These are phyloP conservation scores for Didymella sp. DNA, from an alignment of 2,329 filamentous ascomycete genomes.

Conservation along the genomic window DNA sequence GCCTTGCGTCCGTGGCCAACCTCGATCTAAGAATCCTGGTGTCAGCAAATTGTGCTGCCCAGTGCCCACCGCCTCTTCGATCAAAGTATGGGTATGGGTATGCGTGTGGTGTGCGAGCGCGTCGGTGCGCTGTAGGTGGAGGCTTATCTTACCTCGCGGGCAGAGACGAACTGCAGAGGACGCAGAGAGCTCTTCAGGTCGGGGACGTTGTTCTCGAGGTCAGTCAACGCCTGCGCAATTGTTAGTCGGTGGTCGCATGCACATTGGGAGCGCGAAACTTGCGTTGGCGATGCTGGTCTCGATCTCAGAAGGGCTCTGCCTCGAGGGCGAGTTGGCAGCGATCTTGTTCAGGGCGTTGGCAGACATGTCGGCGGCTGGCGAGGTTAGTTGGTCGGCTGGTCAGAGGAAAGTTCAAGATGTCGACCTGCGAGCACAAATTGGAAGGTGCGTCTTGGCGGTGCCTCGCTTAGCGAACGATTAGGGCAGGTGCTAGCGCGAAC, in stretches of 20 bases:
- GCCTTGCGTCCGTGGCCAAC: constrained; percentile 99
- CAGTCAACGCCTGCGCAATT: constrained; percentile 73
- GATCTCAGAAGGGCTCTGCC: constrained; percentile 94
- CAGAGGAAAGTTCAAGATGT: constrained; percentile 22
- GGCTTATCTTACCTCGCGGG: constrained; percentile 89
- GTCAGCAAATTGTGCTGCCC: constrained; percentile 61
- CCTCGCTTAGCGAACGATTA: constrained; percentile 23
- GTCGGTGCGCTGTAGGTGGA: constrained; percentile 40
- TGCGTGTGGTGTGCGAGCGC: constrained; percentile 24
- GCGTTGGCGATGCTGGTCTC: constrained; percentile 94
- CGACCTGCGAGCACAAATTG: constrained; percentile 1
- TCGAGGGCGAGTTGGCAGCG: constrained; percentile 93
- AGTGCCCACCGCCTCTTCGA: constrained; percentile 64
- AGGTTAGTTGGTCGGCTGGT: constrained; percentile 36
- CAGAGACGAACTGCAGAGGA: constrained; percentile 98
- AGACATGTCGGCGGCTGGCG: constrained; percentile 62
- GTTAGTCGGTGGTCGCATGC: constrained; percentile 27
- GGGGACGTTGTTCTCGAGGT: constrained; percentile 98
- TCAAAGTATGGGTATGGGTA: constrained; percentile 30
- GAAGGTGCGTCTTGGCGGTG: constrained; percentile 9
- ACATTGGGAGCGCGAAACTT: constrained; percentile 55
- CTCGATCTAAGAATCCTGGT: constrained; percentile 83
- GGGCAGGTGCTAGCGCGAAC: constrained; percentile 9
- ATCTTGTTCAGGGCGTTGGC: constrained; percentile 90
- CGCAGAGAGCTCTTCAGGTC: constrained; percentile 96